phyloP scores from a whole-genome alignment of 2,329 filamentous ascomycete genomes.

The Pseudogymnoascus sp. region DNA sequence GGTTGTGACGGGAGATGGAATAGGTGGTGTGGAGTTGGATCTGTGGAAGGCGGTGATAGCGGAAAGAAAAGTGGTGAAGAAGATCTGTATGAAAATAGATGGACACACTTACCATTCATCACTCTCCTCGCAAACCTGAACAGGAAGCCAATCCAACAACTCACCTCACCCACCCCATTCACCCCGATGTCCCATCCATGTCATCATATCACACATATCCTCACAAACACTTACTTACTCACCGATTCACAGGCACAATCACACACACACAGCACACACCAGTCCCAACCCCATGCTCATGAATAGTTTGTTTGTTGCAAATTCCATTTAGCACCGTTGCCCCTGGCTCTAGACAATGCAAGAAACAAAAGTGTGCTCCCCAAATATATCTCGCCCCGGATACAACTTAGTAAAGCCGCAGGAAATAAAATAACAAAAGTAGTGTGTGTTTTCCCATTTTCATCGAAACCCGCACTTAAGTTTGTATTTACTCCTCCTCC shows the following conservation, averaged over 20 bases:
- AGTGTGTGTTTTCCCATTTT: background rate
- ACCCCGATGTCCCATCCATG: no score
- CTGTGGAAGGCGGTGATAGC: background rate
- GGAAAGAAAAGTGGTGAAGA: background rate
- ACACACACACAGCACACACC: background rate
- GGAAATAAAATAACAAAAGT: background rate
- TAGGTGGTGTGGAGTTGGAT: background rate
- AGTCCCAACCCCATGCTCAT: no score
- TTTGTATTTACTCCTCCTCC: conserved; percentile 40
- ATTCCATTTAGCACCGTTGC: background rate
- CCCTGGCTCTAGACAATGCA: conserved; percentile 2
- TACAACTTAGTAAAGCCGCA: background rate
- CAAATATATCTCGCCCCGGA: background rate
- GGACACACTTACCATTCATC: background rate
- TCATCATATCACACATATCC: background rate
- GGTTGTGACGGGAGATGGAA: background rate
- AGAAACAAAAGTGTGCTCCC: background rate
- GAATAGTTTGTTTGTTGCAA: conserved; percentile 3
- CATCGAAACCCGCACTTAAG: no score
- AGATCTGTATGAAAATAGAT: background rate
- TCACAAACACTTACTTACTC: no score
- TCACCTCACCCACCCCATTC: background rate
- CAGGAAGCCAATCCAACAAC: background rate
- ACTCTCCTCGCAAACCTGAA: background rate
- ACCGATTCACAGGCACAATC: background rate